phyloP scores from a whole-genome alignment of 148 eudicot species.

The Gaultheria prostrata region DNA sequence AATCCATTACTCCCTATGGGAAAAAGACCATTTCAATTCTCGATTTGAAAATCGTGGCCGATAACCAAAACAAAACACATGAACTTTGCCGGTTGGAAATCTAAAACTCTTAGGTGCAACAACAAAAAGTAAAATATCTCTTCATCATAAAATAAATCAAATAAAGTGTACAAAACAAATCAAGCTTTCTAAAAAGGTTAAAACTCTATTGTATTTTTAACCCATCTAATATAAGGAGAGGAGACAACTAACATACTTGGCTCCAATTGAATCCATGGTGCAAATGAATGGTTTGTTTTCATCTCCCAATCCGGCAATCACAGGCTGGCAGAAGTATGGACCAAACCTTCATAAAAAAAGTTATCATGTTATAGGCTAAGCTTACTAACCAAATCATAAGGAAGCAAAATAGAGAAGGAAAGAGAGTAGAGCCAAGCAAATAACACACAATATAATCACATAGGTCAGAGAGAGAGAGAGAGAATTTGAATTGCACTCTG shows the following conservation, averaged over 20 bases:
- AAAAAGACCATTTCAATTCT: too few relatives aligned
- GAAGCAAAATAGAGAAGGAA: neutral
- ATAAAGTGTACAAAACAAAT: neutral
- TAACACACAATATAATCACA: neutral
- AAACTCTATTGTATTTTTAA: neutral
- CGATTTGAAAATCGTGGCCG: too few relatives aligned
- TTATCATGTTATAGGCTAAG: neutral
- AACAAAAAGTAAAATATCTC: neutral
- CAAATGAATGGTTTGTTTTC: conserved; percentile 94
- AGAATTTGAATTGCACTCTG: too few relatives aligned
- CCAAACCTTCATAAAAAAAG: conserved; percentile 57
- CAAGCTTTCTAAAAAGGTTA: neutral
- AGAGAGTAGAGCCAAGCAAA: neutral
- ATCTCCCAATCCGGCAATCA: conserved; percentile 90
- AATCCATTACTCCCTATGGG: too few relatives aligned
- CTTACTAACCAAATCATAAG: neutral
- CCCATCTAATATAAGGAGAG: neutral
- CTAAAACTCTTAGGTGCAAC: neutral
- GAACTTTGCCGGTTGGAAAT: neutral
- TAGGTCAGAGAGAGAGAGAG: neutral
- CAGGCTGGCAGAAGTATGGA: conserved; percentile 94
- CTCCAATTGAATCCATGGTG: conserved; percentile 99
- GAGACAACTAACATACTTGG: conserved; percentile 62
- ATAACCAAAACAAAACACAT: neutral
- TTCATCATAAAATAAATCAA: neutral